Base-by-base conservation (phyloP, 208 protist genomes). In the Leishmania arabica region DNA sequence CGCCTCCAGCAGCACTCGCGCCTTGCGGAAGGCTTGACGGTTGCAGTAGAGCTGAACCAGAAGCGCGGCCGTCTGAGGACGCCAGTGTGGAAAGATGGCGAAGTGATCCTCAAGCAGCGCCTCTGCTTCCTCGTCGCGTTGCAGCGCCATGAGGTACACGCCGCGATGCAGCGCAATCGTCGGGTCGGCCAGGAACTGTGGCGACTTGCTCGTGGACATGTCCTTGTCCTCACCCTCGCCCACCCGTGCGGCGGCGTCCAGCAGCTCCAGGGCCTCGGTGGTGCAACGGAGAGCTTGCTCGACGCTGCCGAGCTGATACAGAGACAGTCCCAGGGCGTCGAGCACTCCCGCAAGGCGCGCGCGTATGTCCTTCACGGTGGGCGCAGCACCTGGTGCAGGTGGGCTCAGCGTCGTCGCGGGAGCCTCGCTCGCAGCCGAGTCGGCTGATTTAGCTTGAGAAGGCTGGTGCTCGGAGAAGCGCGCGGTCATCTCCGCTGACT, bases 121-220 rank as follows among this genome's bases (percentile, higher is more conserved):
- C 82, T 97, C 92, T 19, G 95, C 95, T 75, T 95, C 92, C 85
- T 98, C 95, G 49, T 94, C 85, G 4, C 91, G 80, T 77, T 95
- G 87, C 62, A 98, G 81, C 1, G 92, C 90, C 40, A 98, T 91
- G 6, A 98, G 83, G 60, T 96, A 98, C 21, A 93, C 91, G 75
- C 89, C 90, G 40, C 87, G 86, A 71, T 97, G 95, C 24, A 97
- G 87, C 73, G 90, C 77, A 45, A 96, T 87, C 40, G 84, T 84
- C 17, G 92, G 86, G 40, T 89, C 77, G 47, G 77, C 78, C 62
- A 90, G 27, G 17, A 79, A 77, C 40, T 81, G 65, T 3, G 58
- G 47, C 34, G n/a, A 47, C 21, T 60, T 47, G 65, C 47, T 49
- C 71, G 34, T 1, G 47, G 11, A 53, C 68, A 31, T 6, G 27